Evolutionary conservation across 2,329 filamentous ascomycete genomes (phyloP), one percentile per base, ranked within the genome.

Genomic region (Penicillium corylophilum): DNA sequence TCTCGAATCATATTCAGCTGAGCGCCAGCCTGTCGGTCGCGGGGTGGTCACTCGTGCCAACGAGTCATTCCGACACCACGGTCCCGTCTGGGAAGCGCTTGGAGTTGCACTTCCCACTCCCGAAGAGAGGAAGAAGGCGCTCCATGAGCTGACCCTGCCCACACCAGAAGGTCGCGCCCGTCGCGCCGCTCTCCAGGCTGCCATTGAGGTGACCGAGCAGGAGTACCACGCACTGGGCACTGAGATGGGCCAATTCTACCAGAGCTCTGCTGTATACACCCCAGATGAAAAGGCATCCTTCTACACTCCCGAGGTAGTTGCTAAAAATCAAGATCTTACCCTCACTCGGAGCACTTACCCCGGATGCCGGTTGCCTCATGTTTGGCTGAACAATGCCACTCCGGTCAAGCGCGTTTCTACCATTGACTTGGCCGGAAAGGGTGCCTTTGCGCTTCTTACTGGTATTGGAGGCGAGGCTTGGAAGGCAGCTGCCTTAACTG

Each of bases 311-410:
- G 53, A 50, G 22, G 61, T 64, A 23, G 46, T 65, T 1, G 58
- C 71, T 22, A 59, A 71, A 15, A 75, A 82, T 53, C 64, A 69
- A 0, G 71, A 78, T 5, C 61, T 76, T 12, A 62, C 77, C 35
- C 71, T 80, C 55, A 65, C 72, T 29, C 71, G 74, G 33, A 77
- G 67, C 44, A 86, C 84, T 2, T 83, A 79, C 58, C 84, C 84
- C 0, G 85, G 84, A 7, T 73, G 74, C 26, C 73, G 83, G 2
- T 67, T 86, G 20, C 84, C 85, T 5, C 84, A 88, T 65, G 83
- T 75, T 0, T 87, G 84, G 84, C 68, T 87, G 15, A 81, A 83
- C 66, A 74, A 73, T 18, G 60, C 71, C 6, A 59, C 73, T 10
- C 77, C 82, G 0, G 68, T 69, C 9, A 62, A 74, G 46, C 69